phyloP scores from a whole-genome alignment of 176 grass and related monocot species.

The Urochloa ruziziensis region DNA sequence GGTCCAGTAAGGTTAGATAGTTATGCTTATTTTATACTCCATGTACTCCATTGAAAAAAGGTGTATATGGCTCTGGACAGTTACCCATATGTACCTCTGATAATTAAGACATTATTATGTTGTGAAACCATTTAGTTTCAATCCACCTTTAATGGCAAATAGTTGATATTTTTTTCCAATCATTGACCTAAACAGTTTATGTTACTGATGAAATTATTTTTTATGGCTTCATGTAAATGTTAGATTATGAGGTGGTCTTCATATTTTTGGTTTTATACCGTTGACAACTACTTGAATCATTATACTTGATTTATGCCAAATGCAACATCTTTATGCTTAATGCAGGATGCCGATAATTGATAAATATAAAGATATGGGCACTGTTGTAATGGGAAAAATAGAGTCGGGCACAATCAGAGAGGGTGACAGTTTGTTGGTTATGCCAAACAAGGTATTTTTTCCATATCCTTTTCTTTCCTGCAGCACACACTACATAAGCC shows the following conservation, averaged over 20 bases:
- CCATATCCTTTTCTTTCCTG: background rate
- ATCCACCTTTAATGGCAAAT: background rate
- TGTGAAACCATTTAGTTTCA: background rate
- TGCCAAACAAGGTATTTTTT: conserved; percentile 85
- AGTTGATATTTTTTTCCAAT: no score
- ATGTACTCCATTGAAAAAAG: background rate
- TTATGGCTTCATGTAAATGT: no score
- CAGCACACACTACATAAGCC: background rate
- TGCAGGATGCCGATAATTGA: conserved; percentile 97
- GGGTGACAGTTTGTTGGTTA: conserved; percentile 83
- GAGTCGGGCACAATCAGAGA: conserved; percentile 77
- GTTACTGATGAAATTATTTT: no score
- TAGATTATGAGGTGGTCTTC: no score
- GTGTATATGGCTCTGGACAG: background rate
- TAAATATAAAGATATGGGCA: conserved; percentile 98
- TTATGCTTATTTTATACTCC: conserved; percentile 6
- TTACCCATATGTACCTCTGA: background rate
- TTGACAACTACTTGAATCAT: background rate
- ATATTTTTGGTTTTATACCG: no score
- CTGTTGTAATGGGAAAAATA: conserved; percentile 93
- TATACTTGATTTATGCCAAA: conserved; percentile 19
- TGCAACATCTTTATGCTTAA: background rate
- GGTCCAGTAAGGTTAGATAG: conserved; percentile 72
- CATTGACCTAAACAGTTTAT: no score
- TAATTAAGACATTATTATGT: background rate